A percentile compares a stretch with the other conserved stretches of the same genome.
phyloP scores from a whole-genome alignment of 306 rosid genomes.

The Quercus berberidifolia region DNA sequence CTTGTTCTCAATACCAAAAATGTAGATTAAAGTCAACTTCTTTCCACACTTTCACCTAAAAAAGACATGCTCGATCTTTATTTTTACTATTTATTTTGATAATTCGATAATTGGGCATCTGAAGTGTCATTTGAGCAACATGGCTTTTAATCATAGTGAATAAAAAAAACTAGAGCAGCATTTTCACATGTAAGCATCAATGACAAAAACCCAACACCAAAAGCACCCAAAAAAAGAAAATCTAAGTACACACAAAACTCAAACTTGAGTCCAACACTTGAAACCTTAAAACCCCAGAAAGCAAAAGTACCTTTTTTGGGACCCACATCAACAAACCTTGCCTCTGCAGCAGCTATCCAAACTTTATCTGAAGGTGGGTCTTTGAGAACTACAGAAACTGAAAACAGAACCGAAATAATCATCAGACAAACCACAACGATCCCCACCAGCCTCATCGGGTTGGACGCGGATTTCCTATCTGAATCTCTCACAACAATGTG shows the following conservation, averaged over 20 bases:
- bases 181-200: neutral
- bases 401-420: slow-evolving; percentile 67
- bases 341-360: slow-evolving; percentile 23
- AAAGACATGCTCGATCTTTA: neutral
- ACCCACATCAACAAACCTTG: slow-evolving; percentile 21
- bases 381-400: slow-evolving; percentile 61
- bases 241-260: neutral
- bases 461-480: slow-evolving; percentile 31
- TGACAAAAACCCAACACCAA: neutral
- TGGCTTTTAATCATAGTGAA: no score
- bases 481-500: slow-evolving; percentile 26
- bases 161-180: neutral
- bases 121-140: no score
- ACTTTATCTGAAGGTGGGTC: slow-evolving; percentile 79
- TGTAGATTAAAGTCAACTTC: neutral
- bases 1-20: neutral
- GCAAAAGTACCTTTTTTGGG: slow-evolving; percentile 34
- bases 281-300: neutral
- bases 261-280: neutral
- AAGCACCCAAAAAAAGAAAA: neutral
- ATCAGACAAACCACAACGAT: slow-evolving; percentile 54
- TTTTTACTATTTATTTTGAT: neutral
- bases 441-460: slow-evolving; percentile 55
- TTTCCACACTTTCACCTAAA: neutral
- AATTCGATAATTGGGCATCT: no score